A percentile compares a stretch with the other conserved stretches of the same genome.
phyloP scores from a whole-genome alignment of 2,329 filamentous ascomycete genomes.

The Colletotrichum costaricense region DNA sequence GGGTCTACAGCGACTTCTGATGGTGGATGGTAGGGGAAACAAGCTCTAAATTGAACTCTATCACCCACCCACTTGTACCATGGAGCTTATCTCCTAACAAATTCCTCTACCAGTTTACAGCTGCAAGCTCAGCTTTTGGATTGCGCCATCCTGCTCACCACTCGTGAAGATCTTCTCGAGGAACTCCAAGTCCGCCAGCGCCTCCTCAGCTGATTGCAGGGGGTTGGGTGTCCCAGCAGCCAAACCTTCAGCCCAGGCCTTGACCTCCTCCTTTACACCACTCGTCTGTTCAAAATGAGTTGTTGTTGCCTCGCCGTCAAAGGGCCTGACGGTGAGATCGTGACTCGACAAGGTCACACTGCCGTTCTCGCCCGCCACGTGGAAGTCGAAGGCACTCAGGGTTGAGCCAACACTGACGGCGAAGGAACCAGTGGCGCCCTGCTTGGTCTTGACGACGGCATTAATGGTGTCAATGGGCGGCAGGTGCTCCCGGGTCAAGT shows the following conservation, averaged over 20 bases:
- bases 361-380: constrained; percentile 68
- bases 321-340: constrained; percentile 52
- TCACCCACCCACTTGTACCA: constrained; percentile 7
- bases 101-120: constrained; percentile 9
- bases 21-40: constrained; percentile 19
- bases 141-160: constrained; percentile 54
- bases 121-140: constrained; percentile 54
- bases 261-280: constrained; percentile 70
- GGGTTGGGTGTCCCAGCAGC: constrained; percentile 57
- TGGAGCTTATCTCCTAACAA: constrained; percentile 5
- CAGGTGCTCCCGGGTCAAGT: constrained; percentile 59
- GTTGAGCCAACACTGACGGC: constrained; percentile 68
- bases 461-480: constrained; percentile 76
- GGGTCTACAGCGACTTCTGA: constrained; percentile 66
- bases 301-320: constrained; percentile 45
- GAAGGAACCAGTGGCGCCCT: constrained; percentile 67
- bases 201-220: constrained; percentile 67
- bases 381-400: constrained; percentile 63
- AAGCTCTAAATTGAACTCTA: constrained; percentile 35
- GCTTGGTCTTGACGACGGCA: constrained; percentile 64
- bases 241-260: constrained; percentile 69
- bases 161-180: constrained; percentile 63
- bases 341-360: constrained; percentile 61
- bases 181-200: constrained; percentile 70
- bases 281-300: constrained; percentile 59